These are phyloP conservation scores for Populus euphratica DNA, from an alignment of 345 rosid species.

Conservation along the genomic window DNA sequence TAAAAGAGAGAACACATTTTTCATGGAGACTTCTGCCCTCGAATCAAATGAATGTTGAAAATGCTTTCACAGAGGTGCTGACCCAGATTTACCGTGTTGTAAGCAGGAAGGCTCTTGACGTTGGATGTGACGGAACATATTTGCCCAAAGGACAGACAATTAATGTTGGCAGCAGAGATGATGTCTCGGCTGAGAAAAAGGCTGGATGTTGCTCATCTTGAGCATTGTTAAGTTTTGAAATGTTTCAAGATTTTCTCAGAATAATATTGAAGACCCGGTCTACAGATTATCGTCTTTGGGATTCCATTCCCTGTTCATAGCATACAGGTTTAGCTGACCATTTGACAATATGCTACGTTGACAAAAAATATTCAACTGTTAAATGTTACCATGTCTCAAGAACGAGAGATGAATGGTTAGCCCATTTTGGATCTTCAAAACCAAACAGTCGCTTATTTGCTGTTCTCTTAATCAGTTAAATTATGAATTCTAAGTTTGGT, in stretches of 20 bases:
- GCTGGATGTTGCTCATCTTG: constrained; percentile 28
- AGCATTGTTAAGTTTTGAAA: background rate
- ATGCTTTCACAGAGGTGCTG: constrained; percentile 31
- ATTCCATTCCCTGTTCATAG: constrained; percentile 10
- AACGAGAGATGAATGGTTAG: background rate
- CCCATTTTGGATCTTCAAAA: background rate
- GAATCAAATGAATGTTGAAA: constrained; percentile 32
- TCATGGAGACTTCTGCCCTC: constrained; percentile 37
- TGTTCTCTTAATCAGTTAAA: background rate
- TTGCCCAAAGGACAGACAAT: constrained; percentile 31
- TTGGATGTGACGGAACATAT: constrained; percentile 26
- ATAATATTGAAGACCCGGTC: background rate
- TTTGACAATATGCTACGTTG: background rate
- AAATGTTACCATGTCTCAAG: background rate
- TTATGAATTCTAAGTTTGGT: background rate
- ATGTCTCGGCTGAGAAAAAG: constrained; percentile 29
- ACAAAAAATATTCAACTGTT: background rate
- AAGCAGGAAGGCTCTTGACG: constrained; percentile 32
- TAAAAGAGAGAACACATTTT: constrained; percentile 25
- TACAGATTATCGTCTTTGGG: background rate
- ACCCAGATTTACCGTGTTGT: constrained; percentile 30
- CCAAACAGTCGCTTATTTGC: background rate
- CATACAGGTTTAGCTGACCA: constrained; percentile 5
- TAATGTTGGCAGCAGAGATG: constrained; percentile 30
- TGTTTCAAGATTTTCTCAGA: background rate